A percentile compares a stretch with the other conserved stretches of the same genome.
phyloP scores from a whole-genome alignment of 805 yeast genomes.

The Candida krabiensis region DNA sequence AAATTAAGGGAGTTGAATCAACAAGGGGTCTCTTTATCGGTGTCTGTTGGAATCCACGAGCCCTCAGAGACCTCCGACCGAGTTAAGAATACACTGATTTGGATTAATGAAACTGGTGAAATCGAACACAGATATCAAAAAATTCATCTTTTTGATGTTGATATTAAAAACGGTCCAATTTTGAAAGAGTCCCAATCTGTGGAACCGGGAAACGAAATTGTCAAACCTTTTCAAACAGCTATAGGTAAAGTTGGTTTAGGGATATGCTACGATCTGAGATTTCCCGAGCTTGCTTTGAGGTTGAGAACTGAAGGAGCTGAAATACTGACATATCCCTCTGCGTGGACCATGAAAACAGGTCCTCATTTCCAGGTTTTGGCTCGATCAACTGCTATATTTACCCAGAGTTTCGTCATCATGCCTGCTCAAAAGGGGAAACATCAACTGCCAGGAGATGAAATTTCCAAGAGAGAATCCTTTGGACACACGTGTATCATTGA shows the following conservation, averaged over 20 bases:
- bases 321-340: constrained; percentile 81
- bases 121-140: constrained; percentile 75
- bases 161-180: constrained; percentile 78
- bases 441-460: constrained; percentile 45
- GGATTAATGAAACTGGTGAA: constrained; percentile 66
- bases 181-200: constrained; percentile 76
- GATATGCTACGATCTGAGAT: constrained; percentile 85
- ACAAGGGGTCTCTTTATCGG: constrained; percentile 48
- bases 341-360: constrained; percentile 91
- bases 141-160: constrained; percentile 86
- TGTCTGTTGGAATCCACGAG: constrained; percentile 88
- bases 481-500: constrained; percentile 88
- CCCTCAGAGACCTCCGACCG: constrained; percentile 52
- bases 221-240: constrained; percentile 57
- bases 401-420: constrained; percentile 83
- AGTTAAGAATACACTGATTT: constrained; percentile 71
- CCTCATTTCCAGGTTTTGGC: constrained; percentile 88
- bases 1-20: constrained; percentile 43
- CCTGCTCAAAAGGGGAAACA: constrained; percentile 88
- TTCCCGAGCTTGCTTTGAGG: constrained; percentile 75
- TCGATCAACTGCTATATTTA: constrained; percentile 81
- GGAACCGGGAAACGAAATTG: constrained; percentile 65
- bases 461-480: constrained; percentile 63
- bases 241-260: constrained; percentile 67
- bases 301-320: constrained; percentile 72